Percentiles rank a stretch among this genome's conserved stretches.
Evolutionary conservation across 2,329 filamentous ascomycete species (phyloP).

Genomic region (Coleophoma cylindrospora): DNA sequence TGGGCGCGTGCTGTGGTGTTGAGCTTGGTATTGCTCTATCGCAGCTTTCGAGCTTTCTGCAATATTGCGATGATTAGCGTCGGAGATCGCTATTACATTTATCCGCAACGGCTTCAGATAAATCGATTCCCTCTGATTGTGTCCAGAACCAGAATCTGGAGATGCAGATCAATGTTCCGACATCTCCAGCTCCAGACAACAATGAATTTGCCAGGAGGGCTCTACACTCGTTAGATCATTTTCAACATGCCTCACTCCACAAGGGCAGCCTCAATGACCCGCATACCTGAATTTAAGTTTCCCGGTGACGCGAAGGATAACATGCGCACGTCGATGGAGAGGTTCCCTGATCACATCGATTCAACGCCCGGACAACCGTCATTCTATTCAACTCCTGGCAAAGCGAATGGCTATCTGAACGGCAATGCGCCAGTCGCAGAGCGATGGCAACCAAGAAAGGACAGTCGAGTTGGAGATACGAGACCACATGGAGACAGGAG

Average conservation of each 20-base stretch:
- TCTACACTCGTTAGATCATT: constrained; percentile 7
- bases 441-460: constrained; percentile 57
- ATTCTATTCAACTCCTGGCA: constrained; percentile 11
- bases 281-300: constrained; percentile 24
- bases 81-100: background rate
- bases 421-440: constrained; percentile 33
- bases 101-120: background rate
- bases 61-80: background rate
- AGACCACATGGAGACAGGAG: constrained; percentile 20
- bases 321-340: constrained; percentile 39
- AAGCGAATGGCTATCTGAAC: constrained; percentile 20
- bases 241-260: constrained; percentile 36
- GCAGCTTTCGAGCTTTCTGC: background rate
- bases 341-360: constrained; percentile 53
- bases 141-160: background rate
- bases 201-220: constrained; percentile 7
- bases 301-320: constrained; percentile 19
- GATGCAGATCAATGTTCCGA: background rate
- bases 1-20: background rate
- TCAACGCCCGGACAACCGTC: constrained; percentile 17
- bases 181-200: constrained; percentile 3
- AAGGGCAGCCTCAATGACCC: constrained; percentile 29
- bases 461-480: constrained; percentile 29
- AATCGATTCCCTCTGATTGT: background rate
- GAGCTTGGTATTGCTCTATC: background rate